phyloP scores from a whole-genome alignment of 2,329 filamentous ascomycete species.

The Trichoderma cornu-damae region DNA sequence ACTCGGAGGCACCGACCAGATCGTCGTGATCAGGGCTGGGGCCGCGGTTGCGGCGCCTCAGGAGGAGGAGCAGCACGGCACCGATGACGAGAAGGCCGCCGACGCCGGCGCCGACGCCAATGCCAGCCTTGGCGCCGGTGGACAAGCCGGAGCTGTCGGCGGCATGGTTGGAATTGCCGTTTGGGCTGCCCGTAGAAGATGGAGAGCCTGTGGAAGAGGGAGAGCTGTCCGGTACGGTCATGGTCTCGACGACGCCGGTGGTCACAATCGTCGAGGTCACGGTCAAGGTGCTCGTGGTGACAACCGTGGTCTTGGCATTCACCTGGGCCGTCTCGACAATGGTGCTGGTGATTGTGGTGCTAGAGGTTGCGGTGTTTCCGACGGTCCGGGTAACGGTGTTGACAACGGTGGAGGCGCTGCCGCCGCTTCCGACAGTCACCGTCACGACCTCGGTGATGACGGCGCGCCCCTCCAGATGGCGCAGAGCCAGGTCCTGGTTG shows the following conservation, averaged over 20 bases:
- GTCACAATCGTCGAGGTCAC: conserved; percentile 33
- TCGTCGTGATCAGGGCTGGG: conserved; percentile 36
- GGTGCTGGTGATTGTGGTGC: conserved; percentile 27
- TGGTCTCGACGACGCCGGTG: conserved; percentile 29
- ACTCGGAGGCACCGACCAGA: conserved; percentile 39
- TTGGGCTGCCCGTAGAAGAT: conserved; percentile 25
- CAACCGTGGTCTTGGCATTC: conserved; percentile 37
- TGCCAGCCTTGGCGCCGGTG: conserved; percentile 41
- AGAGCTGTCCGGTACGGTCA: conserved; percentile 21
- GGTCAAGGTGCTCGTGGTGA: conserved; percentile 35
- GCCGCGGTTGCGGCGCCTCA: conserved; percentile 30
- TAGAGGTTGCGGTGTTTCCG: conserved; percentile 30
- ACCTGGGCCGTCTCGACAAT: conserved; percentile 32
- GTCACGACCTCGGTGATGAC: conserved; percentile 31
- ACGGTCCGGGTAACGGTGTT: conserved; percentile 31
- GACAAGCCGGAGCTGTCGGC: conserved; percentile 31
- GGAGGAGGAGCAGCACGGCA: conserved; percentile 29
- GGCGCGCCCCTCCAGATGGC: conserved; percentile 33
- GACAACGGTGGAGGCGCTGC: conserved; percentile 25
- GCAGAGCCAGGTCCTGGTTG: neutral
- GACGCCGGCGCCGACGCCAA: conserved; percentile 38
- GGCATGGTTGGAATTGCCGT: conserved; percentile 19
- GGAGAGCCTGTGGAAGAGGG: conserved; percentile 26
- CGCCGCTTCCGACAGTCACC: conserved; percentile 30
- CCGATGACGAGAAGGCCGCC: conserved; percentile 34